Evolutionary conservation across 176 grass and related monocot species (phyloP), one percentile per base, ranked within the genome.

Genomic region (Zea mays): DNA sequence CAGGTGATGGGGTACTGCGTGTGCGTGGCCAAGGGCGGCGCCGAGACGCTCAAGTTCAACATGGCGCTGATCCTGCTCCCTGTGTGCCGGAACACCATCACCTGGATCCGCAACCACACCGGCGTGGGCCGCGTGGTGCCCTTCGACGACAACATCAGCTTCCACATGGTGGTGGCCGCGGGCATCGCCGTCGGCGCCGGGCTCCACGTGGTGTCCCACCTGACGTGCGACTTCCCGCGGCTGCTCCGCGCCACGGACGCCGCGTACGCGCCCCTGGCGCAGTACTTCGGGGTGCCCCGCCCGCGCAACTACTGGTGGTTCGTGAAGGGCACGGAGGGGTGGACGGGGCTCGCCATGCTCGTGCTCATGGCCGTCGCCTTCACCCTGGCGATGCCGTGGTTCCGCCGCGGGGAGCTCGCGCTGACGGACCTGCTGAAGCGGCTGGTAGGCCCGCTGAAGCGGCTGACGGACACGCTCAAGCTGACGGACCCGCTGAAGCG

Each of bases 11-110:
- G 96, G 10, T 99, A 96, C 83, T 99, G 96, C 80, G 96, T 99
- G 45, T 99, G 96, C 87, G 82, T 87, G 5, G 96, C 96, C 69
- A 99, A 99, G 72, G 96, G 96, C 71, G 96, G 86, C 64, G 96
- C 96, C 15, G 96, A 99, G 83, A 99, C 92, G 74, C 87, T 99
- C 57, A 99, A 99, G 86, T 99, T 99, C 81, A 99, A 99, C 83
- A 96, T 99, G 96, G 96, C 96, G 39, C 83, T 99, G 16, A 90
- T 99, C 80, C 84, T 99, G 13, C 90, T 99, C 3, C 96, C 96
- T 0, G 92, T 99, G 5, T 99, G 92, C 90, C 92, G 96, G n/a
- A 99, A 99, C 92, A 93, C 96, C 71, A 89, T 99, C 85, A 99
- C 96, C 10, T 99, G 96, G 96, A 12, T 99, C 36, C 85, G 96